Conservation (phyloP, 352 stramenopile genomes). For the Albugo candida region DNA sequence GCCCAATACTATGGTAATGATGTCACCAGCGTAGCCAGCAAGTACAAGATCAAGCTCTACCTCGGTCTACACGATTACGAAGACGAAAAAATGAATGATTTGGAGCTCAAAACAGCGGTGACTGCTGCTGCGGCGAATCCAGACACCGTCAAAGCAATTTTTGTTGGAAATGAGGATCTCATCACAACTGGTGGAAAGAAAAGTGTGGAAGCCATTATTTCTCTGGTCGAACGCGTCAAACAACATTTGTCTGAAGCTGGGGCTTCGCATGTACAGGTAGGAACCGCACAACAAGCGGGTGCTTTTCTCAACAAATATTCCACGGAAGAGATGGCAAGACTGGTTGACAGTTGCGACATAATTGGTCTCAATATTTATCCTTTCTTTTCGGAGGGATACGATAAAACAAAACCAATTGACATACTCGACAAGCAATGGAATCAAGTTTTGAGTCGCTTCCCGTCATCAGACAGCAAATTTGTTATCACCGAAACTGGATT, state of each 20-base stretch:
- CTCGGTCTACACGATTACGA: conserved; percentile 31
- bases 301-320: conserved; percentile 9
- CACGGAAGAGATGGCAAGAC: conserved; percentile 2
- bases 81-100: conserved; percentile 18
- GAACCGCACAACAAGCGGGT: conserved; percentile 8
- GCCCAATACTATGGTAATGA: conserved; percentile 27
- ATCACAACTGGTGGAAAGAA: conserved; percentile 3
- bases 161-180: conserved; percentile 26
- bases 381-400: conserved; percentile 16
- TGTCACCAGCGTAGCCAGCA: conserved; percentile 19
- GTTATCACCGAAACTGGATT: conserved; percentile 18
- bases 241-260: not conserved
- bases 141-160: conserved; percentile 19
- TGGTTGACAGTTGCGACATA: conserved; percentile 5
- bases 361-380: conserved; percentile 20
- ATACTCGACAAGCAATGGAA: conserved; percentile 14
- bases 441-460: conserved; percentile 7
- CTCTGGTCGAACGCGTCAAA: conserved; percentile 17
- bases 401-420: conserved; percentile 6
- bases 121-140: conserved; percentile 23
- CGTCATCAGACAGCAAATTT: conserved; percentile 10
- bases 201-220: conserved; percentile 9
- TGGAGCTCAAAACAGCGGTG: conserved; percentile 20
- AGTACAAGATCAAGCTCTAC: conserved; percentile 34
- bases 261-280: not conserved